A percentile compares a stretch with the other conserved stretches of the same genome.
These are phyloP conservation scores for Mycena pura DNA, from an alignment of 768 basidiomycete species.

Conservation along the genomic window DNA sequence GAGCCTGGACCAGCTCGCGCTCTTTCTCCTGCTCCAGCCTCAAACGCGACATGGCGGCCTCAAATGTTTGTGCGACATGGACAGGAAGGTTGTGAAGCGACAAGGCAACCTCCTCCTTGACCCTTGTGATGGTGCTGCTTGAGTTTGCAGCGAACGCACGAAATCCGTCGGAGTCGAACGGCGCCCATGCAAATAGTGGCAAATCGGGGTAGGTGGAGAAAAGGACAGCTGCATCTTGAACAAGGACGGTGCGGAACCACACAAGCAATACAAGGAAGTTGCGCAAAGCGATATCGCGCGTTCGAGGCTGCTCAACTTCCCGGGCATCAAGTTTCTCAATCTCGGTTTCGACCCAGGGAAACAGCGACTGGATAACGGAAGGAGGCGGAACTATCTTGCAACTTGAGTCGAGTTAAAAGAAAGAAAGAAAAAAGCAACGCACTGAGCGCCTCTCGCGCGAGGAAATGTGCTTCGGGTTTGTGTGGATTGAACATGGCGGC, in stretches of 20 bases:
- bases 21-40: background rate
- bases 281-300: slow-evolving; percentile 34
- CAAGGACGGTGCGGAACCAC: slow-evolving; percentile 34
- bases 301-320: background rate
- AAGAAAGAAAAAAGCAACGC: slow-evolving; percentile 11
- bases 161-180: slow-evolving; percentile 35
- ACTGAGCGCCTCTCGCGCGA: slow-evolving; percentile 33
- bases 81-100: slow-evolving; percentile 34
- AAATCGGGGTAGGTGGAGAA: slow-evolving; percentile 26
- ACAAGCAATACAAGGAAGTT: slow-evolving; percentile 35
- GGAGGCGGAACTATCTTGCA: slow-evolving; percentile 22
- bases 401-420: too few relatives aligned
- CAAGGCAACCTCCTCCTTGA: slow-evolving; percentile 19
- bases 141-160: slow-evolving; percentile 25
- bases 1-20: background rate
- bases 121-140: slow-evolving; percentile 17
- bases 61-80: slow-evolving; percentile 18
- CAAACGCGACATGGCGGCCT: background rate
- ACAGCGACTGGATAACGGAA: slow-evolving; percentile 20
- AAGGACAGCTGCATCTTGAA: slow-evolving; percentile 44
- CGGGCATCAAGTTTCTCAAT: background rate
- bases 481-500: slow-evolving; percentile 38
- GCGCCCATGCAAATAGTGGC: slow-evolving; percentile 32
- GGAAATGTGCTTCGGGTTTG: slow-evolving; percentile 34
- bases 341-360: slow-evolving; percentile 38